Conservation (phyloP, 164 flowering plant genomes). For the Vitis amurensis region DNA sequence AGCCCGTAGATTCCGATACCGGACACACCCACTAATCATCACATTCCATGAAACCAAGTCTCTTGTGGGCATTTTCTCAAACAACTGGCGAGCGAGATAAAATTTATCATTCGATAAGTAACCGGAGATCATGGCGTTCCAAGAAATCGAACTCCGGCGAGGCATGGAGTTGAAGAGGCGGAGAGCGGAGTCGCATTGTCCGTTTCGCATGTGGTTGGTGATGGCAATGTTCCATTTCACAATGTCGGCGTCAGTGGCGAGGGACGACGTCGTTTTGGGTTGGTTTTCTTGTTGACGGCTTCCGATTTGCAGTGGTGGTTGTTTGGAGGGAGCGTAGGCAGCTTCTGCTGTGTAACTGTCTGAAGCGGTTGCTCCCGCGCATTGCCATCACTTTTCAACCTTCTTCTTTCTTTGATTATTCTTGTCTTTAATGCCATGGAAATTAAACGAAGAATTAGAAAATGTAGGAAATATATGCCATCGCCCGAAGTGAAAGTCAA, state of each 20-base stretch:
- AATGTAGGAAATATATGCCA: too few species aligned
- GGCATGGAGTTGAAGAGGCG: slow-evolving; percentile 62
- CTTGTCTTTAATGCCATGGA: too few species aligned
- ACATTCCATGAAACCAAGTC: slow-evolving; percentile 82
- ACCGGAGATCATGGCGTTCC: slow-evolving; percentile 83
- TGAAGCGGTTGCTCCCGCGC: slow-evolving; percentile 26
- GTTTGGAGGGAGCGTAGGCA: slow-evolving; percentile 3
- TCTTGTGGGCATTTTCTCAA: slow-evolving; percentile 64
- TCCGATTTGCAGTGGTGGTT: slow-evolving; percentile 2
- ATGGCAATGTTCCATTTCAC: slow-evolving; percentile 61
- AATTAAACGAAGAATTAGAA: too few species aligned
- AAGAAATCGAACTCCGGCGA: slow-evolving; percentile 52
- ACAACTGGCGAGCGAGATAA: slow-evolving; percentile 52
- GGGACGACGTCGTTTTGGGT: slow-evolving; percentile 5
- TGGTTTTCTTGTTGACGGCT: slow-evolving; percentile 19
- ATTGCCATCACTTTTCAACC: slow-evolving; percentile 4
- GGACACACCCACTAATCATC: slow-evolving; percentile 64
- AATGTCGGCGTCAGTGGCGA: slow-evolving; percentile 36
- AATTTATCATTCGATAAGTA: slow-evolving; percentile 46
- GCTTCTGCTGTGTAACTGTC: slow-evolving; percentile 16
- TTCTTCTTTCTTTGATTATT: neutral
- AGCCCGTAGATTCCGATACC: slow-evolving; percentile 40
- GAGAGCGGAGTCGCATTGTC: slow-evolving; percentile 52
- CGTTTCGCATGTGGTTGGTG: slow-evolving; percentile 61
- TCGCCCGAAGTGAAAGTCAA: too few species aligned